Percentiles rank a stretch among this genome's conserved stretches.
These are phyloP conservation scores for Colletotrichum sp. DNA, from an alignment of 2,329 filamentous ascomycete species.

Conservation along the genomic window DNA sequence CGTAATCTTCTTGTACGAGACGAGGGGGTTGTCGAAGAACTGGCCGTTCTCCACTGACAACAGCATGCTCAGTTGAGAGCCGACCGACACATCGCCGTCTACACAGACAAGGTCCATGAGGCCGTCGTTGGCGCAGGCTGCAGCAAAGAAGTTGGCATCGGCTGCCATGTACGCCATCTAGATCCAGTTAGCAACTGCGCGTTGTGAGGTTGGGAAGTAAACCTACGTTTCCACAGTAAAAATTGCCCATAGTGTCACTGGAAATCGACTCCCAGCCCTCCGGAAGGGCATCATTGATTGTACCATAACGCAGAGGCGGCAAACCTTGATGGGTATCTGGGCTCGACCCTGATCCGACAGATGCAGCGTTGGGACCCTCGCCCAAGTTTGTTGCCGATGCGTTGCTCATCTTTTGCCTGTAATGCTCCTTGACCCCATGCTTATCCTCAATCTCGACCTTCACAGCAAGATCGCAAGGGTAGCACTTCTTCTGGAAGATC, in stretches of 20 bases:
- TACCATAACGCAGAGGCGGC: conserved; percentile 79
- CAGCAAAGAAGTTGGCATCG: conserved; percentile 86
- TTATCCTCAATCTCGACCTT: conserved; percentile 85
- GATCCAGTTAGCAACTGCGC: conserved; percentile 5
- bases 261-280: conserved; percentile 77
- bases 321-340: conserved; percentile 55
- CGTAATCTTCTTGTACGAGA: conserved; percentile 84
- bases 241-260: conserved; percentile 83
- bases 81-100: conserved; percentile 73
- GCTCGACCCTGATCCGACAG: conserved; percentile 11
- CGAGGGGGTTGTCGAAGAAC: conserved; percentile 80
- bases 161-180: conserved; percentile 91
- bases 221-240: conserved; percentile 87
- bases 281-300: conserved; percentile 77
- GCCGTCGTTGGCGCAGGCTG: conserved; percentile 82
- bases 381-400: conserved; percentile 31
- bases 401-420: conserved; percentile 55
- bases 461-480: conserved; percentile 88
- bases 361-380: conserved; percentile 15
- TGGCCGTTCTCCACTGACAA: conserved; percentile 73
- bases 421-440: conserved; percentile 74
- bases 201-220: not conserved
- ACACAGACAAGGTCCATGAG: conserved; percentile 84
- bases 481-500: conserved; percentile 76
- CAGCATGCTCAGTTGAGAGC: conserved; percentile 73